These are phyloP conservation scores for Neopestalotiopsis clavispora DNA, from an alignment of 2,329 filamentous ascomycete genomes.

Conservation along the genomic window DNA sequence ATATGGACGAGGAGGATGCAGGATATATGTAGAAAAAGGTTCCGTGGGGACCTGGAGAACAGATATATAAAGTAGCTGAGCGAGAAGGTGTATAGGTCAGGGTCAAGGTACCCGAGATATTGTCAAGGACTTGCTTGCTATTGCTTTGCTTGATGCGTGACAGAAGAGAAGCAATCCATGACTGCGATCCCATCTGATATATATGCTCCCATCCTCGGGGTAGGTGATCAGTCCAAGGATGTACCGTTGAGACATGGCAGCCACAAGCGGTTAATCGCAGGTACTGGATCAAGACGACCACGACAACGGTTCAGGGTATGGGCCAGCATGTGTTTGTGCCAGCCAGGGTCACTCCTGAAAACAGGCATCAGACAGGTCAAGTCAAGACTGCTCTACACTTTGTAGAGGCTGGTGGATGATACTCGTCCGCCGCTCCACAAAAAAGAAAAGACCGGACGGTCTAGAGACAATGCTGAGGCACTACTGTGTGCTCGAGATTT, in stretches of 20 bases:
- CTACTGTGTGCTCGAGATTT: neutral
- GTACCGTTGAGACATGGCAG: neutral
- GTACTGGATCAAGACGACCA: neutral
- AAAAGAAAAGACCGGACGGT: constrained; percentile 11
- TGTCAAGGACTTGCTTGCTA: neutral
- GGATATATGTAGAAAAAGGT: constrained; percentile 15
- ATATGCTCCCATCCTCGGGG: constrained; percentile 15
- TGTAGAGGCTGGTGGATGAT: neutral
- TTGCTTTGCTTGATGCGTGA: constrained; percentile 4
- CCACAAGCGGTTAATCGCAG: neutral
- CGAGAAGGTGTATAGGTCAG: constrained; percentile 24
- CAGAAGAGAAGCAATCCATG: constrained; percentile 23
- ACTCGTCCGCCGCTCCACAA: constrained; percentile 25
- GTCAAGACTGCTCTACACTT: constrained; percentile 27
- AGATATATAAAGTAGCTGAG: constrained; percentile 22
- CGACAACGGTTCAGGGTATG: constrained; percentile 37
- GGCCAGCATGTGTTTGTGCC: constrained; percentile 42
- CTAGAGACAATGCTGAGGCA: constrained; percentile 10
- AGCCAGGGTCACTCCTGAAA: constrained; percentile 44
- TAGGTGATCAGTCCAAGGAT: constrained; percentile 5
- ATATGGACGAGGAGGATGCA: constrained; percentile 11
- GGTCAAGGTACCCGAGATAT: constrained; percentile 11
- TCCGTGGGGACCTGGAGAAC: constrained; percentile 24
- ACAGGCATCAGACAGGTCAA: constrained; percentile 52
- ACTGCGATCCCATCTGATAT: constrained; percentile 25